Evolutionary conservation across 805 yeast species (phyloP).

Genomic region (Pichia heedii): DNA sequence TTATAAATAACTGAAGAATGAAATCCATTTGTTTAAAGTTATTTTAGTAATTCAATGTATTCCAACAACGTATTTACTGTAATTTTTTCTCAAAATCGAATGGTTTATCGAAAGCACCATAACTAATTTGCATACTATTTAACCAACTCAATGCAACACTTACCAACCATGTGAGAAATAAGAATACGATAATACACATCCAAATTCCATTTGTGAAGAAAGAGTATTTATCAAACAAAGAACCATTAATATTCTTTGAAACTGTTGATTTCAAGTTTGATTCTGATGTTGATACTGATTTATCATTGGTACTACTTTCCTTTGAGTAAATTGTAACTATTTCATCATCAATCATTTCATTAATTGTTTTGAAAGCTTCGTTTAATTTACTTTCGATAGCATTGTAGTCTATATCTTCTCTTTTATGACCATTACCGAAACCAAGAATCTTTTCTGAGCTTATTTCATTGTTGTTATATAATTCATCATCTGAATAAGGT

Average conservation of each 20-base stretch:
- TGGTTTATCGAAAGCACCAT: slow-evolving; percentile 73
- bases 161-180: slow-evolving; percentile 48
- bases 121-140: slow-evolving; percentile 61
- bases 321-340: slow-evolving; percentile 16
- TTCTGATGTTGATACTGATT: too few relatives aligned
- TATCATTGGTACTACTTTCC: not conserved
- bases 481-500: slow-evolving; percentile 15
- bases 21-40: too few relatives aligned
- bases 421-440: not conserved
- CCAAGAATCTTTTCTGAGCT: not conserved
- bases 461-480: not conserved
- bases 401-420: slow-evolving; percentile 21
- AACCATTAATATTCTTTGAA: slow-evolving; percentile 20
- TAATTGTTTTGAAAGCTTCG: slow-evolving; percentile 25
- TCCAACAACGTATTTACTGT: slow-evolving; percentile 17
- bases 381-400: slow-evolving; percentile 21
- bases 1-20: too few relatives aligned
- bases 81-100: slow-evolving; percentile 42
- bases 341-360: slow-evolving; percentile 21
- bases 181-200: slow-evolving; percentile 61
- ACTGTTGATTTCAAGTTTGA: not conserved
- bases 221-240: slow-evolving; percentile 54
- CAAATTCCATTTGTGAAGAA: slow-evolving; percentile 77
- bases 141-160: slow-evolving; percentile 65
- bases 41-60: too few relatives aligned